phyloP scores from a whole-genome alignment of 2,329 filamentous ascomycete genomes.

The Xenosphaeropsis pyriputrescens region DNA sequence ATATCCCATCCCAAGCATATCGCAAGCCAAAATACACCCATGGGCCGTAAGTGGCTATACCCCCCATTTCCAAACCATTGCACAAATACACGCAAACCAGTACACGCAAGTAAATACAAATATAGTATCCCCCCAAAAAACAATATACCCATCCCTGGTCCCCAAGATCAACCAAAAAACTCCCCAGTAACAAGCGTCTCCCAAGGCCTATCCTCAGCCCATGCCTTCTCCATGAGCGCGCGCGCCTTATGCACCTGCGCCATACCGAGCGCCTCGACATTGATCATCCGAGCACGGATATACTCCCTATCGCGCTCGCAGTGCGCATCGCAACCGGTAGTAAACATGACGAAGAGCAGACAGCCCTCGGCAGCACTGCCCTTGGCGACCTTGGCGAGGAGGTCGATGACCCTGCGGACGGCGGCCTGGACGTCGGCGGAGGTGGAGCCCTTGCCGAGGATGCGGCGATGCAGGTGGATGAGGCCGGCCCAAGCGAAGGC shows the following conservation, averaged over 20 bases:
- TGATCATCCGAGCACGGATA: constrained; percentile 50
- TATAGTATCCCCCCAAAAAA: no score
- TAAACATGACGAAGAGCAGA: constrained; percentile 69
- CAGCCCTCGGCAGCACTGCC: constrained; percentile 63
- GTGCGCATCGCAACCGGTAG: constrained; percentile 60
- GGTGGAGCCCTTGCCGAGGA: constrained; percentile 43
- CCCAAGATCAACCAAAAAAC: constrained; percentile 15
- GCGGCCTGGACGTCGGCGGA: constrained; percentile 47
- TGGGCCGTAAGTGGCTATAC: no score
- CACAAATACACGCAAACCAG: no score
- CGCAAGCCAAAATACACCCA: no score
- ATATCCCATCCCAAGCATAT: no score
- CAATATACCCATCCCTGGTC: no score
- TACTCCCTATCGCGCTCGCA: constrained; percentile 37
- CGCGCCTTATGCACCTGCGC: constrained; percentile 52
- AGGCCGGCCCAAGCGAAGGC: constrained; percentile 70
- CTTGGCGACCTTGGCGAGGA: constrained; percentile 44
- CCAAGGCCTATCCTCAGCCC: constrained; percentile 55
- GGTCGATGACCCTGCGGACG: constrained; percentile 46
- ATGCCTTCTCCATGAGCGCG: constrained; percentile 51
- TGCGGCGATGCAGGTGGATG: constrained; percentile 60
- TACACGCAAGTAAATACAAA: no score
- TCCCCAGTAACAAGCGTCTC: constrained; percentile 36
- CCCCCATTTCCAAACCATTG: no score
- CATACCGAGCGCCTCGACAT: constrained; percentile 61